Conservation (phyloP, 179 eudicot species). For the Gypsophila paniculata region DNA sequence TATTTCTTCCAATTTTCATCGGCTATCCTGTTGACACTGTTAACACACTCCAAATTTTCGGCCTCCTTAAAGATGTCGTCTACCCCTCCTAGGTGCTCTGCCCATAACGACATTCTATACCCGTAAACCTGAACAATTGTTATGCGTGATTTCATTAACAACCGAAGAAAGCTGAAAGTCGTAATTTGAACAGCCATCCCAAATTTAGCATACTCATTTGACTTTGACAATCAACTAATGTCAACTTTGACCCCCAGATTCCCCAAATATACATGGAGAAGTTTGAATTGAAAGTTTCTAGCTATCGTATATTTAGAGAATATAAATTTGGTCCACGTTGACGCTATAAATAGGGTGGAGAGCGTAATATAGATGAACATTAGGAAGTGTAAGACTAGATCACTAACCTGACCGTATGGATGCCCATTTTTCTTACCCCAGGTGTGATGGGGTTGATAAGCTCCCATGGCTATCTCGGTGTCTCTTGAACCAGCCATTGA, state of each 20-base stretch:
- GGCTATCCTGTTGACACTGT: conserved; percentile 43
- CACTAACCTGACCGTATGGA: conserved; percentile 63
- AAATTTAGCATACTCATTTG: too few relatives aligned
- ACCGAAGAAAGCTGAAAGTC: not conserved
- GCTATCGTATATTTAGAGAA: too few relatives aligned
- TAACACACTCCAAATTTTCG: conserved; percentile 40
- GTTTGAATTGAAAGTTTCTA: not conserved
- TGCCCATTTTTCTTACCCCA: conserved; percentile 48
- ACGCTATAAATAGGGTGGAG: not conserved
- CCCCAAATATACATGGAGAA: not conserved
- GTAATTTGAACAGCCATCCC: not conserved
- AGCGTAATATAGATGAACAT: not conserved
- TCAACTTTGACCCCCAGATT: not conserved
- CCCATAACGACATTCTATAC: conserved; percentile 74
- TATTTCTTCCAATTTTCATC: conserved; percentile 52
- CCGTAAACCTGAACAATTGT: conserved; percentile 45
- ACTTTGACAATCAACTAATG: not conserved
- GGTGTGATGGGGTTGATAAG: conserved; percentile 57
- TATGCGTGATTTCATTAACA: not conserved
- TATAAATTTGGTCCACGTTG: too few relatives aligned
- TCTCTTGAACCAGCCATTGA: conserved; percentile 77
- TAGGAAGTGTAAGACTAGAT: not conserved
- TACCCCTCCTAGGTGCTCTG: conserved; percentile 54
- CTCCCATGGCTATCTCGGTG: conserved; percentile 76
- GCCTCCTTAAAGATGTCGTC: conserved; percentile 42